Conservation (phyloP, 805 yeast genomes). For the Sugiyamaella boreocaroliniensis region DNA sequence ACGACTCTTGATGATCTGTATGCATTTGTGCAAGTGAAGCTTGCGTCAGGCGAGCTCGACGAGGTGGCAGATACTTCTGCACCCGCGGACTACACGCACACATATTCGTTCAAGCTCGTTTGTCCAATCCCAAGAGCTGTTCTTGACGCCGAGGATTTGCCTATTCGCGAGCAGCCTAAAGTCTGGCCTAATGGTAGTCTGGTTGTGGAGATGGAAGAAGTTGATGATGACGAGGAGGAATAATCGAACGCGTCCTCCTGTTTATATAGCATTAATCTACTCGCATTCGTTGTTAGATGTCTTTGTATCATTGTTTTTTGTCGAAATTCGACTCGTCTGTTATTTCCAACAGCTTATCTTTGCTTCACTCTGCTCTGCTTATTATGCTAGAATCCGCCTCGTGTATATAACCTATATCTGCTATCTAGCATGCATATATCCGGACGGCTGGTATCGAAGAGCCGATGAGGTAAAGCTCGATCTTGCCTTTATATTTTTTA, state of each 20-base stretch:
- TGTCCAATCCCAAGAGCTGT: conserved; percentile 54
- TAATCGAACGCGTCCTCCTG: conserved; percentile 2
- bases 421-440: background rate
- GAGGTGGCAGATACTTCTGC: conserved; percentile 18
- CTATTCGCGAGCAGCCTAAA: conserved; percentile 38
- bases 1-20: conserved; percentile 56
- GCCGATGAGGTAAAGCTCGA: background rate
- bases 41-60: background rate
- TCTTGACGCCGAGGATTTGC: conserved; percentile 28
- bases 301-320: no score
- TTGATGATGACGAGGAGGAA: conserved; percentile 14
- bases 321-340: no score
- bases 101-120: conserved; percentile 44
- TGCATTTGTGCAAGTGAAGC: conserved; percentile 57
- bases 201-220: conserved; percentile 38
- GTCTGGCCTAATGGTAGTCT: conserved; percentile 63
- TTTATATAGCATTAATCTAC: no score
- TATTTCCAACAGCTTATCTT: no score
- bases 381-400: background rate
- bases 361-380: no score
- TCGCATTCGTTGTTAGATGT: no score
- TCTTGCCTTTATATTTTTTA: no score
- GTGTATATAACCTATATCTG: background rate
- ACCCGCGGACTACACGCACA: conserved; percentile 40
- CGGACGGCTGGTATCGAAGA: background rate